Evolutionary conservation across 1,139 yeast species (phyloP).

Genomic region (Hanseniaspora uvarum): DNA sequence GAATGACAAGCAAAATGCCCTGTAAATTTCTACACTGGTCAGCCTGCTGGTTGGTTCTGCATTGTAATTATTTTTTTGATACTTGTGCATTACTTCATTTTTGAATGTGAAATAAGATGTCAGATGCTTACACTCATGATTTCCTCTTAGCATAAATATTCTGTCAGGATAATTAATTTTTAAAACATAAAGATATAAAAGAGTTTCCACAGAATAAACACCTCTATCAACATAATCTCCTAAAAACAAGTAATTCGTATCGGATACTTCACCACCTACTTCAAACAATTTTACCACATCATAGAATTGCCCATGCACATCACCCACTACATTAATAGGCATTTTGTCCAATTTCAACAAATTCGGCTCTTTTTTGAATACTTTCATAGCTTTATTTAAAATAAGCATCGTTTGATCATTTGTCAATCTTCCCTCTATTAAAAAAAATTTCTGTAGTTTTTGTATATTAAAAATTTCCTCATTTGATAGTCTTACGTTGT

Average conservation of each 20-base stretch:
- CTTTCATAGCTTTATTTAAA: conserved; percentile 53
- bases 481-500: conserved; percentile 1
- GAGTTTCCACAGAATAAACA: conserved; percentile 79
- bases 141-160: conserved; percentile 80
- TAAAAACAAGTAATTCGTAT: conserved; percentile 67
- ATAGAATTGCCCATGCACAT: conserved; percentile 88
- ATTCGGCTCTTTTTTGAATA: conserved; percentile 67
- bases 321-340: conserved; percentile 95
- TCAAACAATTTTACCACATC: conserved; percentile 87
- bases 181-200: conserved; percentile 67
- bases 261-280: conserved; percentile 82
- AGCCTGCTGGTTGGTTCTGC: background rate
- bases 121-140: conserved; percentile 89
- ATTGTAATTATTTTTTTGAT: conserved; percentile 34
- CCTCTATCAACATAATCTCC: conserved; percentile 98
- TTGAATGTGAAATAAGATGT: conserved; percentile 92
- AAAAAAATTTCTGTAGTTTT: conserved; percentile 54
- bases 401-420: conserved; percentile 66
- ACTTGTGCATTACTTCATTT: conserved; percentile 82
- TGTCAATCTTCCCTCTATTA: conserved; percentile 67
- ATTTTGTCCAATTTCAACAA: conserved; percentile 64
- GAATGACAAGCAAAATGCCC: conserved; percentile 68
- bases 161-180: conserved; percentile 69
- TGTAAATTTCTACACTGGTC: conserved; percentile 42
- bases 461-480: conserved; percentile 8